Conservation (phyloP, 148 eudicot species). For the Polygonum aviculare region DNA sequence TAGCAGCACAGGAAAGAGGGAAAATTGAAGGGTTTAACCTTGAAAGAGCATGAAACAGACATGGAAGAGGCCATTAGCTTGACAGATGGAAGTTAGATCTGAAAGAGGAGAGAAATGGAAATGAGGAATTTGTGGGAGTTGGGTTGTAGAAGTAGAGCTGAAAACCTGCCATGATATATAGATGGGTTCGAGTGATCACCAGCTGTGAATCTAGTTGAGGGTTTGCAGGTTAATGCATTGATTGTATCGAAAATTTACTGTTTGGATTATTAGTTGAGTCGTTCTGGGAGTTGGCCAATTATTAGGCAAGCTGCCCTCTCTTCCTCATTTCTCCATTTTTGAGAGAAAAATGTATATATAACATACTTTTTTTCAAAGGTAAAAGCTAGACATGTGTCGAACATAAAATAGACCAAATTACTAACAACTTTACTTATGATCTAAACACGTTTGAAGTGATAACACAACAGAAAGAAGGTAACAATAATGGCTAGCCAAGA, state of each 20-base stretch:
- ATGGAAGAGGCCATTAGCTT: constrained; percentile 1
- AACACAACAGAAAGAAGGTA: too few species aligned
- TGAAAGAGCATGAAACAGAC: not conserved
- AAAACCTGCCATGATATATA: not conserved
- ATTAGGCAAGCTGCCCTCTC: constrained; percentile 1
- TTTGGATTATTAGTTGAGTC: not conserved
- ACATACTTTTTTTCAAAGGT: too few species aligned
- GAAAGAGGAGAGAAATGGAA: not conserved
- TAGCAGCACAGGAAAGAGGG: not conserved
- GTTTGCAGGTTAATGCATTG: not conserved
- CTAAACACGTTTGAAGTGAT: too few species aligned
- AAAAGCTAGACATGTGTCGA: too few species aligned
- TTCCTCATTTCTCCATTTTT: too few species aligned
- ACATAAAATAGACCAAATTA: too few species aligned
- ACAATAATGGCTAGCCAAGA: not conserved
- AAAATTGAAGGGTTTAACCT: not conserved
- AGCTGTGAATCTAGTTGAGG: not conserved
- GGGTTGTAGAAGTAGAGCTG: not conserved
- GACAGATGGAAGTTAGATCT: constrained; percentile 1
- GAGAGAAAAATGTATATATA: too few species aligned
- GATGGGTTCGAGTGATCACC: not conserved
- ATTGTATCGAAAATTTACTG: not conserved
- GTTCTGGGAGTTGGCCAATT: not conserved
- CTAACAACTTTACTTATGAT: too few species aligned
- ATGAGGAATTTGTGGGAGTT: not conserved